phyloP scores from a whole-genome alignment of 2,329 filamentous ascomycete species.

The Ophiocordyceps sinensis region DNA sequence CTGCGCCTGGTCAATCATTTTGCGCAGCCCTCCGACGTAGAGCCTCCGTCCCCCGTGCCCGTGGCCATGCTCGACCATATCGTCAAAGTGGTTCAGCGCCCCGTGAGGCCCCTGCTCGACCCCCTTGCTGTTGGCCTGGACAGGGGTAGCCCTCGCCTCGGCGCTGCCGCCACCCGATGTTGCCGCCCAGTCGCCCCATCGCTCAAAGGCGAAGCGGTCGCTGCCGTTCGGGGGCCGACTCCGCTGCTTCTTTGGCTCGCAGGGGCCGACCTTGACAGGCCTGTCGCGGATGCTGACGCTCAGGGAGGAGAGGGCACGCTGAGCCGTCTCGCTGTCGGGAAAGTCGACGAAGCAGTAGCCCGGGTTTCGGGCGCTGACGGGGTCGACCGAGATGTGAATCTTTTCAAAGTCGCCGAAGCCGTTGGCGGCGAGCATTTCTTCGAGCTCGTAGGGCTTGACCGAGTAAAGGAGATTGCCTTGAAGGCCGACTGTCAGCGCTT shows the following conservation, averaged over 20 bases:
- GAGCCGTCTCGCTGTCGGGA: constrained; percentile 37
- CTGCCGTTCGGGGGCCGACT: constrained; percentile 6
- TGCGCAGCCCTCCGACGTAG: constrained; percentile 35
- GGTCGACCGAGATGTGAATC: constrained; percentile 55
- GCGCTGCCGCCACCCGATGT: constrained; percentile 2
- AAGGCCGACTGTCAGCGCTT: not conserved
- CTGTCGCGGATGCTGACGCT: constrained; percentile 41
- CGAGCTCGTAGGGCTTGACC: constrained; percentile 40
- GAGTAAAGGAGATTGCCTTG: constrained; percentile 41
- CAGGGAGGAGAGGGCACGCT: constrained; percentile 35
- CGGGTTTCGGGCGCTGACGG: constrained; percentile 53
- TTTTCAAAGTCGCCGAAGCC: constrained; percentile 29
- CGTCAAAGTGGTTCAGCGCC: constrained; percentile 17
- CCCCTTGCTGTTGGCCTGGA: not conserved
- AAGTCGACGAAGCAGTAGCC: constrained; percentile 63
- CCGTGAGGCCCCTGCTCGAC: constrained; percentile 12
- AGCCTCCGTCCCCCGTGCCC: constrained; percentile 24
- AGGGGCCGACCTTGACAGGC: constrained; percentile 48
- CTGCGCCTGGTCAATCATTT: constrained; percentile 31
- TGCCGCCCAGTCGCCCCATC: constrained; percentile 30
- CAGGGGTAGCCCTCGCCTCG: not conserved
- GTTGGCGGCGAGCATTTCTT: constrained; percentile 35
- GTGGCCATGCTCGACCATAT: constrained; percentile 10
- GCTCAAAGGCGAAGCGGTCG: constrained; percentile 16
- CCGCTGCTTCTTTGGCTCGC: constrained; percentile 35